Evolutionary conservation across 768 basidiomycete species (phyloP).

Genomic region (Rossbeevera mucosa): DNA sequence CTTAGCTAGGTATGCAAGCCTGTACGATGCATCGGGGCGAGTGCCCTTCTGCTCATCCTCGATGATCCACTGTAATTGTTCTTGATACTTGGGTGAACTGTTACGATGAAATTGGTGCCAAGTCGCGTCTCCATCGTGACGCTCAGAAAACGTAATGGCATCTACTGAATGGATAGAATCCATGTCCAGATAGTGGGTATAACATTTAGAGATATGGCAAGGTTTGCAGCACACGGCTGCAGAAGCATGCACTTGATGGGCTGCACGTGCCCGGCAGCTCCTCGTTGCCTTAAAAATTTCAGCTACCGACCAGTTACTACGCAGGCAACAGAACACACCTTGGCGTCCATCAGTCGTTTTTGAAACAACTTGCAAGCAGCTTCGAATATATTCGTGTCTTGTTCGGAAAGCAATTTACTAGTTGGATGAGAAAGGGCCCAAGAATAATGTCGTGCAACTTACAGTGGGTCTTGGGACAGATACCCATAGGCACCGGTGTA

Average conservation of each 20-base stretch:
- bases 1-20: conserved; percentile 45
- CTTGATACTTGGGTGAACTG: conserved; percentile 14
- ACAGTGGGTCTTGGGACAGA: conserved; percentile 20
- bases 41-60: conserved; percentile 37
- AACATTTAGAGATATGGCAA: conserved; percentile 38
- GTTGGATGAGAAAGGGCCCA: conserved; percentile 5
- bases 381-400: conserved; percentile 27
- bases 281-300: conserved; percentile 8
- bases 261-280: conserved; percentile 20
- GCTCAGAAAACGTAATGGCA: conserved; percentile 26
- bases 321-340: conserved; percentile 7
- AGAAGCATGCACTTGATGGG: conserved; percentile 15
- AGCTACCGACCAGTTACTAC: background rate
- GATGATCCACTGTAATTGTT: conserved; percentile 10
- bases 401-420: conserved; percentile 25
- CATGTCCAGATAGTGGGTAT: conserved; percentile 31
- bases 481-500: conserved; percentile 8
- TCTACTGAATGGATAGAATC: conserved; percentile 36
- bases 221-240: conserved; percentile 32
- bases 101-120: conserved; percentile 37
- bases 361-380: conserved; percentile 29
- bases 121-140: conserved; percentile 11
- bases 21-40: conserved; percentile 28
- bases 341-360: conserved; percentile 12
- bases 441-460: conserved; percentile 9